Conservation (phyloP, 2,329 filamentous ascomycete genomes). For the Chaetothyriales sp. region DNA sequence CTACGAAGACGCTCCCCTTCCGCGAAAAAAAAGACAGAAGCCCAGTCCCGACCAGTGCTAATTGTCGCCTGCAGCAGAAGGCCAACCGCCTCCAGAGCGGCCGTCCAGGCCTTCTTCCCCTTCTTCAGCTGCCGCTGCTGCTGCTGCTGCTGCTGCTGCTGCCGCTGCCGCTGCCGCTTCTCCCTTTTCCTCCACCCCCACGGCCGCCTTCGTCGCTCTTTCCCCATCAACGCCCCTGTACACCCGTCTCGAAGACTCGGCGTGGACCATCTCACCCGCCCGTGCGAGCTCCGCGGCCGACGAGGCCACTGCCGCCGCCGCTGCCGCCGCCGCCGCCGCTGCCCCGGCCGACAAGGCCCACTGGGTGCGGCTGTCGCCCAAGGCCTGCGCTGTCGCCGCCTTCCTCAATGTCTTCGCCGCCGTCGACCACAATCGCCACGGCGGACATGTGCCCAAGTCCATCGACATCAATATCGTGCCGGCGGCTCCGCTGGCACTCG, state of each 20-base stretch:
- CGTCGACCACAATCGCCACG: constrained; percentile 60
- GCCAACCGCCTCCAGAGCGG: background rate
- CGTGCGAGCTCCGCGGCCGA: constrained; percentile 20
- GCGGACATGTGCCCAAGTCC: constrained; percentile 56
- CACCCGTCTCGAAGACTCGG: constrained; percentile 42
- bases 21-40: background rate
- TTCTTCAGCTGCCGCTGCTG: background rate
- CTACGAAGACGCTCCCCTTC: background rate
- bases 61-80: background rate
- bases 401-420: constrained; percentile 63
- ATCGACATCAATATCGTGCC: constrained; percentile 77
- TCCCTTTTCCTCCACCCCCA: too few relatives aligned
- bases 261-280: constrained; percentile 79
- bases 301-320: background rate
- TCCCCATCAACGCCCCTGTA: constrained; percentile 32
- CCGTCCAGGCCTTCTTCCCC: constrained; percentile 1
- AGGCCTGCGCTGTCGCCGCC: constrained; percentile 63
- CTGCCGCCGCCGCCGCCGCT: constrained; percentile 36
- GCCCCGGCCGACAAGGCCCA: constrained; percentile 51
- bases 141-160: too few relatives aligned
- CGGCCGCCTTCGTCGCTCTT: constrained; percentile 30
- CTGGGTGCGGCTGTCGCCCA: constrained; percentile 64
- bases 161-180: background rate
- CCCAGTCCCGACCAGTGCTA: background rate
- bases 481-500: constrained; percentile 63